Base-by-base conservation (phyloP, 1,139 yeast genomes). In the Candida tetrigidarum region DNA sequence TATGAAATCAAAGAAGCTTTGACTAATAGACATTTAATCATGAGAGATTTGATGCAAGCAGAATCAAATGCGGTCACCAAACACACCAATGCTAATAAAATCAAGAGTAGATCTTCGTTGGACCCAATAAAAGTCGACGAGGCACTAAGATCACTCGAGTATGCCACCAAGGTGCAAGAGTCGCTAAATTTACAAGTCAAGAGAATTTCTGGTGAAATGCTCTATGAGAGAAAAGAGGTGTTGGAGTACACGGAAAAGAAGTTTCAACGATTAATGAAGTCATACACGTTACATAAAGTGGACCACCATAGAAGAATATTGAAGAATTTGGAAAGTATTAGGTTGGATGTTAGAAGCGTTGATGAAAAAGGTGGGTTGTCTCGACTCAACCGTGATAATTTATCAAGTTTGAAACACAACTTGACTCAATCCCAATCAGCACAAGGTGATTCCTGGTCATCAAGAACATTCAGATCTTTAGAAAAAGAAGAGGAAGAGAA, bases 111-210 rank as follows among this genome's bases (percentile, higher is more conserved):
- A 52, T 72, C 91, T 19, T 81, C 88, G 42, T 83, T 90, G 44
- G 93, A 87, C 58, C 97, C 98, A 0, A 66, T 86, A 30, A 89
- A 86, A 59, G 96, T 91, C 2, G 97, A 93, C 57, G 98, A 92
- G 52, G 96, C 97, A 0, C 79, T 92, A 35, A 73, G 85, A 44
- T 74, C 89, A 10, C 73, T 92, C 45, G 96, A 92, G 58, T 81
- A 80, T 39, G 96, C 97, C 2, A 80, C 87, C n/a, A 81, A 81
- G 50, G 75, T 80, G 10, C 97, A 92, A 59, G 89, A 86, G 53
- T 84, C 83, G 30, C 71, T 92, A 45, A 81, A 84, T 15, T 69
- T 80, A 50, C 95, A 89, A 57, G 85, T 92, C 28, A 83, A 86
- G 47, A 74, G 96, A 50, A 86, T 93, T 20, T 87, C 96, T 5